Evolutionary conservation across 2,329 filamentous ascomycete species (phyloP), one percentile per base, ranked within the genome.

Genomic region (Penicillium nordicum): DNA sequence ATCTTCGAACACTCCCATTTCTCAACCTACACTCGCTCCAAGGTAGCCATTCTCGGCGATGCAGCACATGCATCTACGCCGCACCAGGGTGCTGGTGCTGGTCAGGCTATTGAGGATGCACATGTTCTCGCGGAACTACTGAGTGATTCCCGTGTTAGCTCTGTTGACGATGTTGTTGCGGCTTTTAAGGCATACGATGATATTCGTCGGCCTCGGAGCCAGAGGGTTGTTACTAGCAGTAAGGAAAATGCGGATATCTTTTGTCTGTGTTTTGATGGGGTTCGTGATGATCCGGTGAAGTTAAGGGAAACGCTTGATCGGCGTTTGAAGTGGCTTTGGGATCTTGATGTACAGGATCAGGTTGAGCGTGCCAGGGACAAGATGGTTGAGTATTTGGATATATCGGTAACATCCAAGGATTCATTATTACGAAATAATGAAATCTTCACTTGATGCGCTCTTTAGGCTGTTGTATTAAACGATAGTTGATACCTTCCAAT

Each of bases 101-200:
- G 74, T 0, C 68, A 71, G 50, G 74, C 70, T 2, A 70, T 76
- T 18, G 74, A 76, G 50, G 73, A 76, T 56, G 70, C 72, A 0
- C 65, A 69, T 27, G 70, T 74, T 1, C 59, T 75, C 1, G 75
- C 78, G 0, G 73, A 77, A 3, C 65, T 85, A 0, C 70, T 86
- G 0, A 76, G 74, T 0, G 73, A 79, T 34, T 5, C 53, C 3
- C 57, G 62, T 7, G 71, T 78, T 2, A 55, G 60, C 0, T 68
- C 59, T 0, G 57, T 62, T 0, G 55, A 63, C 0, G 74, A 80
- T 8, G 66, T 81, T 0, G 68, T 75, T 6, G 72, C 71, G 0
- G 82, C 74, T 0, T 83, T 86, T 44, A 70, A 71, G n/a, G 77
- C 77, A 0, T 85, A 81, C 43, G 81, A 85, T 59, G 69, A 67